phyloP scores from a whole-genome alignment of 2,329 filamentous ascomycete genomes.

The Penicillium sp. region DNA sequence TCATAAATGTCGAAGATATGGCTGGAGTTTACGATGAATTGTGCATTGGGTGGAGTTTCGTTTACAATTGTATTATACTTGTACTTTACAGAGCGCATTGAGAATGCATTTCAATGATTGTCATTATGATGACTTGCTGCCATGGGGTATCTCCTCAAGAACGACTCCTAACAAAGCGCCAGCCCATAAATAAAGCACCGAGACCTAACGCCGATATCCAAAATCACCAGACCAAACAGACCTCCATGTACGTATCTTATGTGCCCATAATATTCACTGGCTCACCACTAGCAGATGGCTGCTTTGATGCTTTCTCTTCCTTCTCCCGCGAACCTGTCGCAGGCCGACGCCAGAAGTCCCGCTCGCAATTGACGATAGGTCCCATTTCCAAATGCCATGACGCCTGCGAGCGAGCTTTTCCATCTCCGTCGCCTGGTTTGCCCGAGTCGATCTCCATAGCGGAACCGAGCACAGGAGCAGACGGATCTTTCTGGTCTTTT shows the following conservation, averaged over 20 bases:
- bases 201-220: constrained; percentile 5
- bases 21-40: not conserved
- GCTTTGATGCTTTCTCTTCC: constrained; percentile 31
- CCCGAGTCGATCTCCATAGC: constrained; percentile 34
- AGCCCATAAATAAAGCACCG: constrained; percentile 13
- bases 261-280: not conserved
- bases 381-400: constrained; percentile 43
- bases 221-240: not conserved
- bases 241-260: not conserved
- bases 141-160: constrained; percentile 37
- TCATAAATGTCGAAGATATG: not conserved
- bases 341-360: constrained; percentile 57
- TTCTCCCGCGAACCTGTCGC: constrained; percentile 35
- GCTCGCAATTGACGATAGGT: constrained; percentile 61
- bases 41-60: constrained; percentile 21
- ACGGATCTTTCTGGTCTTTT: constrained; percentile 27
- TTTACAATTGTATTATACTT: constrained; percentile 1
- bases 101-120: constrained; percentile 2
- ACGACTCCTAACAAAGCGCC: constrained; percentile 22
- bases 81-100: constrained; percentile 2
- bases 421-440: constrained; percentile 24
- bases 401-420: constrained; percentile 27
- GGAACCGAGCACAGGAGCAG: constrained; percentile 12
- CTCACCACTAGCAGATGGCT: constrained; percentile 14
- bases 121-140: constrained; percentile 10